These are phyloP conservation scores for Rhynchospora tenuis DNA, from an alignment of 176 grass and related monocot species.

Conservation along the genomic window DNA sequence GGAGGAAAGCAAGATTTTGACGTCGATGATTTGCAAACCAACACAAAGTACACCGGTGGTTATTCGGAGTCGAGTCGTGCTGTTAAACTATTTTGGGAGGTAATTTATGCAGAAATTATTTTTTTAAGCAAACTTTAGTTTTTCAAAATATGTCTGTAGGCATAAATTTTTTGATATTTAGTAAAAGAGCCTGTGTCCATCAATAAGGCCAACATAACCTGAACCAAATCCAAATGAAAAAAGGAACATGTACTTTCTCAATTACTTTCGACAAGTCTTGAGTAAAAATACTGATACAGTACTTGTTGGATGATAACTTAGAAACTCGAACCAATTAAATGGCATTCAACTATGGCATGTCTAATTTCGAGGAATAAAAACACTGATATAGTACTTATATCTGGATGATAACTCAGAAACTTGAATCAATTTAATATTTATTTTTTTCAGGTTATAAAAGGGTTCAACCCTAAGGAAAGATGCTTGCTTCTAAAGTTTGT, in stretches of 20 bases:
- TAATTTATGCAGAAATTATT: constrained; percentile 21
- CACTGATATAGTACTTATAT: too few relatives aligned
- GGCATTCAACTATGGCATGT: too few relatives aligned
- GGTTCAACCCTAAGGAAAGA: constrained; percentile 68
- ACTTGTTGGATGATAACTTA: neutral
- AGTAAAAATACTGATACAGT: neutral
- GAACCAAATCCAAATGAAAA: neutral
- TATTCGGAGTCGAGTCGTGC: constrained; percentile 85
- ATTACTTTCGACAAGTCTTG: neutral
- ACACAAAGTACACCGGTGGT: constrained; percentile 96
- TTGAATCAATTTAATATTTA: neutral
- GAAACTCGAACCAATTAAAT: neutral
- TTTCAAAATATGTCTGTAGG: neutral
- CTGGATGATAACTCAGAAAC: neutral
- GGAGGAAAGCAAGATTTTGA: constrained; percentile 81
- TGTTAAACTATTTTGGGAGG: constrained; percentile 97
- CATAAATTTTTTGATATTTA: neutral
- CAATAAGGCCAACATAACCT: neutral
- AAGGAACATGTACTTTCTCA: neutral
- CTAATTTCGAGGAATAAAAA: too few relatives aligned
- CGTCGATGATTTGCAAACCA: constrained; percentile 72
- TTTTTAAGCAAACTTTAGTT: neutral
- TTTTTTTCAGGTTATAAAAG: constrained; percentile 63
- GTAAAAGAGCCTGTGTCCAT: neutral
- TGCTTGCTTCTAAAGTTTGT: constrained; percentile 93